These are phyloP conservation scores for Alternaria longipes DNA, from an alignment of 2,329 filamentous ascomycete genomes.

Conservation along the genomic window DNA sequence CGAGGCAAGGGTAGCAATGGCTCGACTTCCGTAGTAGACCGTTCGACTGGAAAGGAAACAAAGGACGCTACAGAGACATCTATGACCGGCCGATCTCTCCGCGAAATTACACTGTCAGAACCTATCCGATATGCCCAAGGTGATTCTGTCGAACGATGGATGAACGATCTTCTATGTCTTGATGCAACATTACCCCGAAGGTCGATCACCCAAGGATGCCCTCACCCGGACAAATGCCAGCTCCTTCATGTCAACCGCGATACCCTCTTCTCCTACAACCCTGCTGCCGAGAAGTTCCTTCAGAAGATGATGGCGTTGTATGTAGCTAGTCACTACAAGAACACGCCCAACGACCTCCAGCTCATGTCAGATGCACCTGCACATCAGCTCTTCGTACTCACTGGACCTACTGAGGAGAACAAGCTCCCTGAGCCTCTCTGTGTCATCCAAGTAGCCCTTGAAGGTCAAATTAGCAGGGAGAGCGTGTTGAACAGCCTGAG, in stretches of 20 bases:
- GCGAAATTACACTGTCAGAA: slow-evolving; percentile 91
- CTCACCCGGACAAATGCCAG: slow-evolving; percentile 90
- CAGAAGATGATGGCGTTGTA: slow-evolving; percentile 99
- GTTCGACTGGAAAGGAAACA: slow-evolving; percentile 76
- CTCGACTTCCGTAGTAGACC: slow-evolving; percentile 73
- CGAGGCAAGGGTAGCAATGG: slow-evolving; percentile 67
- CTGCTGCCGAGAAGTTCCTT: slow-evolving; percentile 94
- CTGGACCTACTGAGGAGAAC: slow-evolving; percentile 81
- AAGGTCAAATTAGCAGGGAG: slow-evolving; percentile 92
- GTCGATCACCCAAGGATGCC: slow-evolving; percentile 77
- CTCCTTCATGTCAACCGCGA: slow-evolving; percentile 94
- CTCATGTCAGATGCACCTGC: slow-evolving; percentile 98
- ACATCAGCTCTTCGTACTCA: slow-evolving; percentile 94
- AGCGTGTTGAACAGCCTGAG: slow-evolving; percentile 91
- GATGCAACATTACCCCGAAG: slow-evolving; percentile 89
- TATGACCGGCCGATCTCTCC: slow-evolving; percentile 75
- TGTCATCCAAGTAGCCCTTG: slow-evolving; percentile 91
- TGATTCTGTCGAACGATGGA: slow-evolving; percentile 93
- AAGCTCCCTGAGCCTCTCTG: slow-evolving; percentile 91
- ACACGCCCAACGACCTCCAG: slow-evolving; percentile 96
- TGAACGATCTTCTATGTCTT: slow-evolving; percentile 91
- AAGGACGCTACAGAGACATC: slow-evolving; percentile 47
- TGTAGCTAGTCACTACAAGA: slow-evolving; percentile 97
- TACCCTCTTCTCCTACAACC: slow-evolving; percentile 97
- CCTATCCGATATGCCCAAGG: slow-evolving; percentile 94